Evolutionary conservation across 2,329 filamentous ascomycete genomes (phyloP).

Genomic region (Penicillium verrucosum): DNA sequence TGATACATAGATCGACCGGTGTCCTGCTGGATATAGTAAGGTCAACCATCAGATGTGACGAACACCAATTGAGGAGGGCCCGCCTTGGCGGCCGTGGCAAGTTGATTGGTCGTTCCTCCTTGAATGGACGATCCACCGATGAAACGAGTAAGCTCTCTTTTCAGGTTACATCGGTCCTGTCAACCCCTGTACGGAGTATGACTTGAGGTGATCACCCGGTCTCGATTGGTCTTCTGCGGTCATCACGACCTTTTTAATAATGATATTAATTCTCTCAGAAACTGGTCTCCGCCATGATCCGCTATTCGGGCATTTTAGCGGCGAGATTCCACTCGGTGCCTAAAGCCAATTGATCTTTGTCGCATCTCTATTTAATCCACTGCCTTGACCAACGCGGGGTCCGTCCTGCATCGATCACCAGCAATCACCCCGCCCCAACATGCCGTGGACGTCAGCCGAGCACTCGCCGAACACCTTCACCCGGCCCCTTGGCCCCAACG

Average conservation of each 20-base stretch:
- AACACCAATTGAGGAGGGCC: too few species aligned
- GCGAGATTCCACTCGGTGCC: background rate
- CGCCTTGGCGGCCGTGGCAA: too few species aligned
- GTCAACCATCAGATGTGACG: background rate
- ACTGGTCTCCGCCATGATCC: background rate
- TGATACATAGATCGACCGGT: background rate
- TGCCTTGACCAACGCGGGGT: background rate
- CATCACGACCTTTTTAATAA: background rate
- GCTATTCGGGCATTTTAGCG: background rate
- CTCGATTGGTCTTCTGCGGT: background rate
- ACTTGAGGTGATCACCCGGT: background rate
- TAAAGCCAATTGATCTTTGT: background rate
- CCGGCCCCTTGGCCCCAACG: conserved; percentile 15
- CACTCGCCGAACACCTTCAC: conserved; percentile 7
- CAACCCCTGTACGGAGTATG: too few species aligned
- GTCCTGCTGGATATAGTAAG: background rate
- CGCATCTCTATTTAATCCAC: background rate
- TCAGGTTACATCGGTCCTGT: background rate
- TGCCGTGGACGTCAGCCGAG: background rate
- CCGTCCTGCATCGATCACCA: background rate
- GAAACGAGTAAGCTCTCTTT: background rate
- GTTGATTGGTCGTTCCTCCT: background rate
- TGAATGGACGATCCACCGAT: background rate
- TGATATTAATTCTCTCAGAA: background rate
- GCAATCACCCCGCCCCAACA: background rate